A percentile compares a stretch with the other conserved stretches of the same genome.
Evolutionary conservation across 2,329 filamentous ascomycete species (phyloP).

Genomic region (Fusarium palustre): DNA sequence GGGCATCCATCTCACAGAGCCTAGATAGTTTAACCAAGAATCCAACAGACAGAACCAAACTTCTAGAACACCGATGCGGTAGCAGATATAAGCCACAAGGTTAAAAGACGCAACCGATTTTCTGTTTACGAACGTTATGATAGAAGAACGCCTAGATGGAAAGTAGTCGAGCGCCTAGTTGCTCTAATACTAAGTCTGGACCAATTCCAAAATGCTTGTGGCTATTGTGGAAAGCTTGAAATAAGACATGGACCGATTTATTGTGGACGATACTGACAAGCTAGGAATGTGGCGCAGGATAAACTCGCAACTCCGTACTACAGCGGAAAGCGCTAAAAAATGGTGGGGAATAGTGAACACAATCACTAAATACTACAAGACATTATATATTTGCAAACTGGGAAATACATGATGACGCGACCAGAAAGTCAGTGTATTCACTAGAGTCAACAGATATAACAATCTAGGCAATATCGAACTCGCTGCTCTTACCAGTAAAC

Average conservation of each 20-base stretch:
- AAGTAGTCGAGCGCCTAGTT: not conserved
- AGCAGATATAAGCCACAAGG: conserved; percentile 1
- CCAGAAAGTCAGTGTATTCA: rapidly evolving
- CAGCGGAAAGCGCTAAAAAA: not conserved
- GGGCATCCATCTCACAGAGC: not conserved
- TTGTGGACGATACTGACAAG: too few relatives aligned
- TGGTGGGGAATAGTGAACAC: too few relatives aligned
- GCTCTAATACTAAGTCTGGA: not conserved
- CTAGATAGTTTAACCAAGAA: not conserved
- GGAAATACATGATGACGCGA: rapidly evolving
- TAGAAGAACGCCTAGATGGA: conserved; percentile 8
- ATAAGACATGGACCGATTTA: not conserved
- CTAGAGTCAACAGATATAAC: not conserved
- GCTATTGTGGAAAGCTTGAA: not conserved
- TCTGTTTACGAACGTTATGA: not conserved
- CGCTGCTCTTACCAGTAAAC: conserved; percentile 1
- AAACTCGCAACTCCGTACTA: not conserved
- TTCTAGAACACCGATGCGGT: conserved; percentile 5
- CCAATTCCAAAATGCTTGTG: not conserved
- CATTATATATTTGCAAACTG: too few relatives aligned
- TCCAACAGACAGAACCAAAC: conserved; percentile 4
- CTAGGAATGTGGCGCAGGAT: not conserved
- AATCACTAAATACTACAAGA: rapidly evolving
- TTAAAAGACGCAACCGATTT: not conserved
- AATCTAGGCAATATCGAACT: not conserved